phyloP scores from a whole-genome alignment of 768 basidiomycete species.

The Lactarius sanguifluus region DNA sequence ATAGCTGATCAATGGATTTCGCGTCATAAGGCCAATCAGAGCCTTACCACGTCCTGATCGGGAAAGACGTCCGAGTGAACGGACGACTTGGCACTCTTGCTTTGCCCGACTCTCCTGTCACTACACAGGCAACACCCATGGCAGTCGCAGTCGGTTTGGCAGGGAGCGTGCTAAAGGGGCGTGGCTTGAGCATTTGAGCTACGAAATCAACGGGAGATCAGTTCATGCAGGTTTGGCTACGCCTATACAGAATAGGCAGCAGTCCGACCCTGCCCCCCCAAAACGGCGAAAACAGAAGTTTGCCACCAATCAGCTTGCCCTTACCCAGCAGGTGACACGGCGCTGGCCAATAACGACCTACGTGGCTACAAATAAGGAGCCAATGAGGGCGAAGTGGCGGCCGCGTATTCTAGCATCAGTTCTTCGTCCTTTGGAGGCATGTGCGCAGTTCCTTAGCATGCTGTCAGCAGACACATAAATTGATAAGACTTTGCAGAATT shows the following conservation, averaged over 20 bases:
- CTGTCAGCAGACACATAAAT: conserved; percentile 11
- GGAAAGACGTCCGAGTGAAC: background rate
- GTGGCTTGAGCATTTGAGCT: background rate
- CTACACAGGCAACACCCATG: background rate
- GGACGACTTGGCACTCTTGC: background rate
- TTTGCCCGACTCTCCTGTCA: background rate
- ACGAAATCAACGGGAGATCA: background rate
- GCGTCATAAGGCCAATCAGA: background rate
- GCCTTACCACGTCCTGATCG: background rate
- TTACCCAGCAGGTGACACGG: background rate
- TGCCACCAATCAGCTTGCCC: background rate
- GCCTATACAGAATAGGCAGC: background rate
- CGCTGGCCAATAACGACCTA: conserved; percentile 1
- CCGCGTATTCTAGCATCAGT: background rate
- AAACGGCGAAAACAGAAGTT: background rate
- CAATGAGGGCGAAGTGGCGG: background rate
- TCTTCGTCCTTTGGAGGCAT: background rate
- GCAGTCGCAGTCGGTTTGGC: background rate
- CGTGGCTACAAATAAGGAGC: background rate
- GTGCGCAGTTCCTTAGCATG: background rate
- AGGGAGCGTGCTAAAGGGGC: background rate
- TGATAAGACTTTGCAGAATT: background rate
- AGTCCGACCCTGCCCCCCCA: background rate
- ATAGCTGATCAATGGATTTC: background rate
- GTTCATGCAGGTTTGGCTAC: background rate